Base-by-base conservation (phyloP, 129 eudicot species). In the Saussurea involucrata region DNA sequence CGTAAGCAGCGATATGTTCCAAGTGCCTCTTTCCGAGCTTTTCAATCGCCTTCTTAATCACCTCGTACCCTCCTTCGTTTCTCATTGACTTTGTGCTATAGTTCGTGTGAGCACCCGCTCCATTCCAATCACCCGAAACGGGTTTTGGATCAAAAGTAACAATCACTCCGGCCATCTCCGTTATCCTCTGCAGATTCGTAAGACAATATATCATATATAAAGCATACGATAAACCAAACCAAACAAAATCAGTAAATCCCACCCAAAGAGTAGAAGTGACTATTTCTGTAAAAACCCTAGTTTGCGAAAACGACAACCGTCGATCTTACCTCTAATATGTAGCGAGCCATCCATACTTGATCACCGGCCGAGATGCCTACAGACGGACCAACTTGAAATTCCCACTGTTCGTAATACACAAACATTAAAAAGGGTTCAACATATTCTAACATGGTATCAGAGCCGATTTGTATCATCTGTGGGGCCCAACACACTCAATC, bases 51-150 rank as follows among this genome's bases (percentile, higher is more conserved):
- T 88, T 88, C 79, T 86, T 85, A 5, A 92, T 90, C 20, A 77
- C 86, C 66, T 88, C 96, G 49, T 42, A 83, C 2, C 98, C 96
- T 74, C 93, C 96, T 17, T 90, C 92, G 8, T 73, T 73, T 74
- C 98, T 88, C 98, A 92, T 92, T 25, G 87, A 76, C 75, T 85
- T 83, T 0, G 98, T 92, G 69, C 98, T 90, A 24, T 93, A 93
- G 74, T 93, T 93, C 34, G 92, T 72, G 78, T 93, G 96, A 49
- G 92, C 93, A 61, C 98, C 98, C 3, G 98, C 98, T 20, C 98
- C 98, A 65, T 93, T 93, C 98, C 98, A 93, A 27, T 93, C 98
- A 21, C 98, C 97, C 82, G 18, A 73, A 44, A 93, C 81, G 1
- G 98, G 98, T 71, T 93, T 93, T 6, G 98, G 97, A 70, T 93